phyloP scores from a whole-genome alignment of 805 yeast genomes.

The Wickerhamia fluorescens region DNA sequence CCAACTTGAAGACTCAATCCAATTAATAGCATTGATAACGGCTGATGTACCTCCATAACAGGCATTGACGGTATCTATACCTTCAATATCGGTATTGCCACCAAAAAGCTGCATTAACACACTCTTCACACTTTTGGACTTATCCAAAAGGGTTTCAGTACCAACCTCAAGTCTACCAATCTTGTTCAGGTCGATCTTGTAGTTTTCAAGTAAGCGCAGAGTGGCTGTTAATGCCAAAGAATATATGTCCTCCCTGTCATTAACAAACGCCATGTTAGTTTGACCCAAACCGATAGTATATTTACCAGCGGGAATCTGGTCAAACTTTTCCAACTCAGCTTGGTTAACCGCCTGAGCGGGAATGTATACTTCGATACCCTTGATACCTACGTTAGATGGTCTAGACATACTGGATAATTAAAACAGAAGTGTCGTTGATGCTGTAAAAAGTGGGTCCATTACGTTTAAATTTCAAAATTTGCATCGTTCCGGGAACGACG shows the following conservation, averaged over 20 bases:
- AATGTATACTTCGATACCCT: conserved; percentile 88
- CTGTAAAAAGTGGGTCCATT: no score
- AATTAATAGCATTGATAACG: conserved; percentile 84
- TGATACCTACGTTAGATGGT: conserved; percentile 90
- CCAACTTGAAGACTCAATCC: conserved; percentile 96
- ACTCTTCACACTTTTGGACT: conserved; percentile 93
- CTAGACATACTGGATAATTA: conserved; percentile 27
- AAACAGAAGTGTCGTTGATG: no score
- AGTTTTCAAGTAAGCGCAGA: conserved; percentile 67
- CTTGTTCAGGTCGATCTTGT: conserved; percentile 69
- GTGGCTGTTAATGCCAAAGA: conserved; percentile 89
- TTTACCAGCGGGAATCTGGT: conserved; percentile 87
- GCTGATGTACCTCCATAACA: conserved; percentile 99
- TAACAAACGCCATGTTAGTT: conserved; percentile 95
- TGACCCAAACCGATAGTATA: conserved; percentile 98
- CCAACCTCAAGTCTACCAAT: conserved; percentile 98
- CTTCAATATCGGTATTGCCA: conserved; percentile 87
- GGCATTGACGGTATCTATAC: conserved; percentile 92
- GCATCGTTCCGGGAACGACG: no score
- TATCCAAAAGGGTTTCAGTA: conserved; percentile 93
- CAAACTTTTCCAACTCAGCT: conserved; percentile 75
- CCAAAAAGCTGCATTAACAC: conserved; percentile 91
- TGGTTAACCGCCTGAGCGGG: conserved; percentile 85
- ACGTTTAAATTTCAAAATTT: no score
- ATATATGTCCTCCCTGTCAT: conserved; percentile 96